Conservation (phyloP, 257 asterid genomes). For the Nicotiana benthamiana region DNA sequence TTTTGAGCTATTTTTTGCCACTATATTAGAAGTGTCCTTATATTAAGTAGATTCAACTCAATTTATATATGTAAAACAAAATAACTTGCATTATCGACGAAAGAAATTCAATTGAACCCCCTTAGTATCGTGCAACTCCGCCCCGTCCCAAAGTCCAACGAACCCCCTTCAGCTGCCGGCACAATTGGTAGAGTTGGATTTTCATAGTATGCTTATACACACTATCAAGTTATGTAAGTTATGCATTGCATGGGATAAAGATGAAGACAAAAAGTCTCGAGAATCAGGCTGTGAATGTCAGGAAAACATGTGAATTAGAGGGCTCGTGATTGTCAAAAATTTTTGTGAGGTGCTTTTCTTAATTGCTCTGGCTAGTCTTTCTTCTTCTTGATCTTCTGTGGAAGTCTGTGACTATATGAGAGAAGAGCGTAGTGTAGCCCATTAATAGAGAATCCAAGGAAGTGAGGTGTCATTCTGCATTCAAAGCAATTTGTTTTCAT, state of each 20-base stretch:
- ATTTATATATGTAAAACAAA: too few species aligned
- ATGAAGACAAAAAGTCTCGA: constrained; percentile 18
- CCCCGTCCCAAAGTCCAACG: too few species aligned
- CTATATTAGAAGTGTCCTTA: too few species aligned
- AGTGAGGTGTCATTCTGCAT: constrained; percentile 3
- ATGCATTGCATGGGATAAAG: constrained; percentile 37
- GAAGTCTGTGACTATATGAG: not conserved
- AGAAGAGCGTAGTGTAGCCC: not conserved
- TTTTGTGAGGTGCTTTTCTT: constrained; percentile 25
- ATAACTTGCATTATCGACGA: too few species aligned
- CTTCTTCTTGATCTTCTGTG: not conserved
- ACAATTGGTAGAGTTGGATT: not conserved
- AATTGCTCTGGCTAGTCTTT: not conserved
- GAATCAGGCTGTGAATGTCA: constrained; percentile 32
- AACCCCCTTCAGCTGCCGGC: not conserved
- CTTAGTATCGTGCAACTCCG: too few species aligned
- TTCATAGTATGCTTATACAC: not conserved
- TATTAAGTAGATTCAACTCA: too few species aligned
- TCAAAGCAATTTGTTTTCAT: not conserved
- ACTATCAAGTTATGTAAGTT: not conserved
- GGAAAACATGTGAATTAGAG: constrained; percentile 45
- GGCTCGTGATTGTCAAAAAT: constrained; percentile 40
- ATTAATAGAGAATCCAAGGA: constrained; percentile 6
- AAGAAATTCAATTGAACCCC: too few species aligned
- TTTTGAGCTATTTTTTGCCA: too few species aligned